Evolutionary conservation across 225 moss, liverwort and hornwort species (phyloP), one percentile per base, ranked within the genome.

Genomic region (Physcomitrellopsis africana): DNA sequence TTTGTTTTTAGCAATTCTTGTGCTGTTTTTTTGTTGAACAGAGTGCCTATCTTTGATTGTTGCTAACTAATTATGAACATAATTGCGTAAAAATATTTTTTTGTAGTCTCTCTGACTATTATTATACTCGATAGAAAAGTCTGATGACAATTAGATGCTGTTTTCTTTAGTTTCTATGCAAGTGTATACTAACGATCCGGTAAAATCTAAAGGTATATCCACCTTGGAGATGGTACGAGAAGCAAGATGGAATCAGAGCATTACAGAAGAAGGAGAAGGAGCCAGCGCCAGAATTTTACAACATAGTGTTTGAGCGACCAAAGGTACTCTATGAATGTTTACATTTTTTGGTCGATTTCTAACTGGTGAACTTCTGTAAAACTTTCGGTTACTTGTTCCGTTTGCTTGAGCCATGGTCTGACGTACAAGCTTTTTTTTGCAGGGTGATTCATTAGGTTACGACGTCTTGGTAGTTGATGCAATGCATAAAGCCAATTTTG

Each of bases 141-240:
- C 24, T 73, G 54, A 19, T 55, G 53, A 42, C 49, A 69, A 54
- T 54, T 59, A 19, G 46, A 51, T 44, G 24, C 32, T 77, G 22
- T 67, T 70, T 66, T 49, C 15, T 70, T 59, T 65, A 19, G 41
- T 15, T 61, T 86, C 10, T 71, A 10, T 66, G 13, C 11, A 43
- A 53, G 7, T 60, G 11, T 41, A 13, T 78, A 46, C 47, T 75
- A 47, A 78, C 41, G 8, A 57, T 75, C 12, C 68, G 51, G 46
- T 58, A 4, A 63, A 60, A 67, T 73, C 54, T 78, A 48, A 77
- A 95, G 95, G 96, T 97, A 48, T 99, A 99, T 69, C 95, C 99
- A 77, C 99, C 99, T 78, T 99, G 99, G 99, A 90, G 95, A 87
- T 99, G 99, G 99, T 99, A 92, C 61, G 99, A 99, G 89, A 99